phyloP scores from a whole-genome alignment of 2,329 filamentous ascomycete species.

The Coniosporium tulheliwenetii region DNA sequence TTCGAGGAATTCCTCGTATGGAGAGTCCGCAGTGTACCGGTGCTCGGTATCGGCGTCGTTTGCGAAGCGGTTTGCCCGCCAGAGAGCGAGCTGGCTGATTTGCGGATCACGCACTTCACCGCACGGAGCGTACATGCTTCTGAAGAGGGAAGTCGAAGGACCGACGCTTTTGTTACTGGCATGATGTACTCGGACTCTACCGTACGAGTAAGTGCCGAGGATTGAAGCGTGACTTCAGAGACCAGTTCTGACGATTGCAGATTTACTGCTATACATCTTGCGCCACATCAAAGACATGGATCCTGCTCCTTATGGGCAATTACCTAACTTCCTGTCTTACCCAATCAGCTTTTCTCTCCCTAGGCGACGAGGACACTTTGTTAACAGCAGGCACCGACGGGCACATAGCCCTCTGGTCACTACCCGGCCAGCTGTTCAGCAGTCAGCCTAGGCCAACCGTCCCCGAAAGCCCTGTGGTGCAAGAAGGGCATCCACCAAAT shows the following conservation, averaged over 20 bases:
- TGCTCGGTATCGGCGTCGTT: slow-evolving; percentile 35
- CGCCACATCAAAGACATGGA: slow-evolving; percentile 14
- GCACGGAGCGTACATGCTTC: slow-evolving; percentile 17
- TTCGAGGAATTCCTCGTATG: slow-evolving; percentile 84
- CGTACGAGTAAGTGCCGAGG: slow-evolving; percentile 35
- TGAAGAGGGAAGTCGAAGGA: slow-evolving; percentile 8
- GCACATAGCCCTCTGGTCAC: slow-evolving; percentile 47
- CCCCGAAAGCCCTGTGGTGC: background rate
- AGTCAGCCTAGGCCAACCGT: too few relatives aligned
- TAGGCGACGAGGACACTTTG: slow-evolving; percentile 21
- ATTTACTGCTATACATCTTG: slow-evolving; percentile 25
- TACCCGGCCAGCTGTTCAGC: slow-evolving; percentile 6
- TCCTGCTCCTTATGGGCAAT: slow-evolving; percentile 17
- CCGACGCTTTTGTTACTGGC: slow-evolving; percentile 39
- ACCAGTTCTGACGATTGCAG: slow-evolving; percentile 16
- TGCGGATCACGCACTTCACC: slow-evolving; percentile 72
- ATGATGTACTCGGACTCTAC: slow-evolving; percentile 76
- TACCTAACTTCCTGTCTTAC: slow-evolving; percentile 52
- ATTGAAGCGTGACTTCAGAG: background rate
- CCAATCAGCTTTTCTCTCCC: slow-evolving; percentile 32
- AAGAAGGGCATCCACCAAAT: background rate
- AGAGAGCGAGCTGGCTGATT: slow-evolving; percentile 41
- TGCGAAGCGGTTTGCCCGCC: slow-evolving; percentile 35
- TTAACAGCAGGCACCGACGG: slow-evolving; percentile 74
- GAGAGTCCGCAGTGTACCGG: slow-evolving; percentile 43